Conservation (phyloP, 1,284 basidiomycete genomes). For the Ustilago xerochloae region DNA sequence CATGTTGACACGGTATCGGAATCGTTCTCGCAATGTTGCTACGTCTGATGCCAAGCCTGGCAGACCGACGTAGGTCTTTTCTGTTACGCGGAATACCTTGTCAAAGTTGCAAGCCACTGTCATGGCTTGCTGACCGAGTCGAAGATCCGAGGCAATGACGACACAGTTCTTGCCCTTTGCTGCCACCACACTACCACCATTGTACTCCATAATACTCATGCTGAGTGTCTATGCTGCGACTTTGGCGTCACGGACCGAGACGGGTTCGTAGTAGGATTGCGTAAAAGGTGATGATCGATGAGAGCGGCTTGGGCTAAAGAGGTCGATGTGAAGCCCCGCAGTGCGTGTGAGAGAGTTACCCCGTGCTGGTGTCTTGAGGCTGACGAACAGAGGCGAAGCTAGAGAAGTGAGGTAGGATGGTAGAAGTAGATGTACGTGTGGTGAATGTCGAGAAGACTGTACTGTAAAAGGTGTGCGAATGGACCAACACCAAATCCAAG, state of each 20-base stretch:
- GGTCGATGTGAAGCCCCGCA: no score
- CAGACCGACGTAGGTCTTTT: constrained; percentile 90
- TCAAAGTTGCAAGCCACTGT: constrained; percentile 92
- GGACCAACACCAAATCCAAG: constrained; percentile 2
- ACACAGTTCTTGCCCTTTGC: constrained; percentile 99
- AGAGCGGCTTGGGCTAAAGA: no score
- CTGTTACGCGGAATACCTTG: constrained; percentile 94
- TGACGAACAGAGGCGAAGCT: background rate
- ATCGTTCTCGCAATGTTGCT: constrained; percentile 77
- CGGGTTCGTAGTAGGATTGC: no score
- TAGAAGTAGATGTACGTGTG: background rate
- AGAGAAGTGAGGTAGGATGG: background rate
- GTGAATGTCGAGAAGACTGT: constrained; percentile 10
- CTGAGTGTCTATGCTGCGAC: constrained; percentile 26
- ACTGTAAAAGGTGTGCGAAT: background rate
- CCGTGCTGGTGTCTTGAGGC: background rate
- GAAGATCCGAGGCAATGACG: constrained; percentile 94
- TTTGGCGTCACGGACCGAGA: constrained; percentile 19
- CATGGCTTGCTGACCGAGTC: constrained; percentile 88
- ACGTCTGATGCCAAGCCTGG: constrained; percentile 95
- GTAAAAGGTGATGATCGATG: background rate
- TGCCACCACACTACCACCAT: constrained; percentile 97
- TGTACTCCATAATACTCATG: constrained; percentile 75
- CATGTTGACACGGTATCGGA: constrained; percentile 93
- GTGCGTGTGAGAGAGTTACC: no score